Percentiles rank a stretch among this genome's conserved stretches.
Evolutionary conservation across 768 basidiomycete species (phyloP).

Genomic region (Russula olivacea): DNA sequence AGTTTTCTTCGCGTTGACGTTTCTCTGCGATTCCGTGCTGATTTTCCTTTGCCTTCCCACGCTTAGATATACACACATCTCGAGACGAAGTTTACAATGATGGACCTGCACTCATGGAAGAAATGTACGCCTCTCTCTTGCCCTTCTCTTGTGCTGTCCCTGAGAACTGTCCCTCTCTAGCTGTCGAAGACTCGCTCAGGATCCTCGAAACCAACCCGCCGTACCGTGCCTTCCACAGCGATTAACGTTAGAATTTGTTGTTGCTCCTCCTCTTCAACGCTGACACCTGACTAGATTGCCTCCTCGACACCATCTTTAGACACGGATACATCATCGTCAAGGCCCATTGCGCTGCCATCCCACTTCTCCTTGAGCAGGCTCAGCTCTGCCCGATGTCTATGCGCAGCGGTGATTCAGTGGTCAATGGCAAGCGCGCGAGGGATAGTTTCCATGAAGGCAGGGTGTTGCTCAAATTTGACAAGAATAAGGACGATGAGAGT

Average conservation of each 20-base stretch:
- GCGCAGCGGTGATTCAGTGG: too few species aligned
- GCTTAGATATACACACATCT: constrained; percentile 16
- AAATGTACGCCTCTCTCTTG: not conserved
- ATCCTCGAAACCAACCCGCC: not conserved
- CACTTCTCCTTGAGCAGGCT: too few species aligned
- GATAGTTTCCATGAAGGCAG: too few species aligned
- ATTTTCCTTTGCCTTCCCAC: not conserved
- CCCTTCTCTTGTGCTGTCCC: not conserved
- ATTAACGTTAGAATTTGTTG: constrained; percentile 2
- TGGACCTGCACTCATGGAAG: constrained; percentile 12
- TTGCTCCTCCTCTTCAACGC: not conserved
- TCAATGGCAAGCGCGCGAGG: too few species aligned
- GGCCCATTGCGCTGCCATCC: too few species aligned
- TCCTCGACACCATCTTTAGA: constrained; percentile 14
- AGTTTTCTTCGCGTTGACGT: constrained; percentile 18
- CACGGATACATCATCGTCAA: too few species aligned
- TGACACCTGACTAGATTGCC: constrained; percentile 1
- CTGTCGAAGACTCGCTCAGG: constrained; percentile 20
- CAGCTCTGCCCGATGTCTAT: too few species aligned
- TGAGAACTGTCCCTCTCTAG: not conserved
- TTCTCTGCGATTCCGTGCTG: not conserved
- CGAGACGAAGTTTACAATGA: constrained; percentile 19
- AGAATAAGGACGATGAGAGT: too few species aligned
- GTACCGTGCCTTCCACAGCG: not conserved
- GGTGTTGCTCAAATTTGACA: too few species aligned